Evolutionary conservation across 768 basidiomycete species (phyloP).

Genomic region (Xerocomus brunneocitrinus): DNA sequence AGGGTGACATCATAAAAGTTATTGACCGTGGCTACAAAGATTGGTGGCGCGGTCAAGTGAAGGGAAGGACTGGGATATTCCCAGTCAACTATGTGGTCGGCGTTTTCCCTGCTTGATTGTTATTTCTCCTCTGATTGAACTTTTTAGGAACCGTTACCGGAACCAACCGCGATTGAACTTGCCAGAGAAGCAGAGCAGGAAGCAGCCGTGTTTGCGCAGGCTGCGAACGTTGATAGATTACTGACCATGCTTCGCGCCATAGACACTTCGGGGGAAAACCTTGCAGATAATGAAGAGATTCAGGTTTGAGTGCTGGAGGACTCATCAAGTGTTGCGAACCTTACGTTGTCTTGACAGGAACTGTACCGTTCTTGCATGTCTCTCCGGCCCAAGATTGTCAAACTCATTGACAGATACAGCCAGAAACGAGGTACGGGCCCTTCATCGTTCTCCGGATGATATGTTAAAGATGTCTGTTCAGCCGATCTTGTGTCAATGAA

Average conservation of each 20-base stretch:
- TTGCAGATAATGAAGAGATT: constrained; percentile 91
- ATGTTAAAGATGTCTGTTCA: constrained; percentile 26
- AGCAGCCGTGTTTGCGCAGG: constrained; percentile 81
- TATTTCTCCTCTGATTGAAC: neutral
- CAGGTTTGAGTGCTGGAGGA: constrained; percentile 44
- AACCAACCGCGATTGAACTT: constrained; percentile 72
- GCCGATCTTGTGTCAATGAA: constrained; percentile 95
- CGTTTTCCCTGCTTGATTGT: constrained; percentile 12
- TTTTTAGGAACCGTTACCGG: constrained; percentile 74
- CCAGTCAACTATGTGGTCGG: constrained; percentile 94
- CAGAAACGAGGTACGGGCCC: constrained; percentile 67
- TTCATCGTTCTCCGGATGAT: neutral
- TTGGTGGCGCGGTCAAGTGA: constrained; percentile 95
- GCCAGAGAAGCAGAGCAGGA: constrained; percentile 84
- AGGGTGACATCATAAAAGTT: constrained; percentile 92
- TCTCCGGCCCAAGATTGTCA: constrained; percentile 90
- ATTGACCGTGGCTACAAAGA: constrained; percentile 92
- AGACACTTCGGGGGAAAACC: constrained; percentile 73
- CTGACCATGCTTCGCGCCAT: constrained; percentile 67
- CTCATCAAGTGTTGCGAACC: constrained; percentile 1
- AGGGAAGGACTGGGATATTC: constrained; percentile 90
- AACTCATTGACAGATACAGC: constrained; percentile 94
- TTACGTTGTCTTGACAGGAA: constrained; percentile 47
- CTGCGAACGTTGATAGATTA: constrained; percentile 77
- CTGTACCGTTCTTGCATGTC: constrained; percentile 88